Conservation (phyloP, 2,329 filamentous ascomycete species). For the Lachnellula occidentalis region DNA sequence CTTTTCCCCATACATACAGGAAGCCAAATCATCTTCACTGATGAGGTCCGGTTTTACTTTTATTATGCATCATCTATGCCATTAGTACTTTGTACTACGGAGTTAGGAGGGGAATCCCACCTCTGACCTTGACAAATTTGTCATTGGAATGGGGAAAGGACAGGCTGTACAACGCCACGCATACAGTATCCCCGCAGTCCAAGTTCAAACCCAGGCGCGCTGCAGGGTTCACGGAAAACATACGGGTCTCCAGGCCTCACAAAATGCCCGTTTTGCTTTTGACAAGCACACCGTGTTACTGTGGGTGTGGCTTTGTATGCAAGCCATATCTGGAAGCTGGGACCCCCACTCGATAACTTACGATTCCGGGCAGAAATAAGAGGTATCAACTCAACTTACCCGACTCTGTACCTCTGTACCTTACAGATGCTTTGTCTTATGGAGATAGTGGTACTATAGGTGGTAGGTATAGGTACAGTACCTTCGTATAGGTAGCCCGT, state of each 20-base stretch:
- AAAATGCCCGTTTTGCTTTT: background rate
- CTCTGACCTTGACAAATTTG: slow-evolving; percentile 14
- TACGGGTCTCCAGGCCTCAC: slow-evolving; percentile 7
- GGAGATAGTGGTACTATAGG: too few relatives aligned
- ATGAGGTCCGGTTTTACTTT: background rate
- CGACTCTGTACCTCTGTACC: slow-evolving; percentile 7
- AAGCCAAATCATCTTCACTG: background rate
- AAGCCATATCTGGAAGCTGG: background rate
- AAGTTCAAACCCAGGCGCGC: slow-evolving; percentile 1
- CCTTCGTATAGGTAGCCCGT: too few relatives aligned
- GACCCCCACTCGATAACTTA: background rate
- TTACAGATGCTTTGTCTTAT: slow-evolving; percentile 5
- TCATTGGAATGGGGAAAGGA: slow-evolving; percentile 7
- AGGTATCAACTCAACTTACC: too few relatives aligned
- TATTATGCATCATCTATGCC: background rate
- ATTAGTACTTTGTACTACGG: background rate
- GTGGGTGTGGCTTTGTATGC: too few relatives aligned
- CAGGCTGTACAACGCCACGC: slow-evolving; percentile 11
- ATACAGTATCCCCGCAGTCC: slow-evolving; percentile 13
- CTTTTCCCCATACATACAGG: background rate
- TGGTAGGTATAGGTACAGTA: too few relatives aligned
- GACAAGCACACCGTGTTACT: slow-evolving; percentile 5
- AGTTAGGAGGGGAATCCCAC: background rate
- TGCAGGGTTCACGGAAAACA: slow-evolving; percentile 4
- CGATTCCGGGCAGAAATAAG: too few relatives aligned